Base-by-base conservation (phyloP, 306 rosid species). In the Begonia fuchsioides region DNA sequence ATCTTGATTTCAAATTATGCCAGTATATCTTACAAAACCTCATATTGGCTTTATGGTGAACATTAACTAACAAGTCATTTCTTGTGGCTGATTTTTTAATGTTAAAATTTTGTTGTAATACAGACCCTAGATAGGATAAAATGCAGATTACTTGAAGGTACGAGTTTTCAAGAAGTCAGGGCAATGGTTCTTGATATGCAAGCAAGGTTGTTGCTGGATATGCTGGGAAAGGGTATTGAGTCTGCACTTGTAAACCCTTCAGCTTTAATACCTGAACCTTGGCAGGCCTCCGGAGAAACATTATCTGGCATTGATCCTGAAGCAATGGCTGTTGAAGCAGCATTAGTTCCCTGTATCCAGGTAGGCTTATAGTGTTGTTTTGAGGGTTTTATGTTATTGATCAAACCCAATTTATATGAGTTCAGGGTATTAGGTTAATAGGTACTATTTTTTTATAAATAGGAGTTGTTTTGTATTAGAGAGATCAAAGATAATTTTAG, bases 171-270 rank as follows among this genome's bases (percentile, higher is more conserved):
- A 69, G 98, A 90, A 79, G 98, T 90, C 47, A 77, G 98, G 76
- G 98, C 98, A 3, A 90, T 90, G 98, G 98, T 90, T 71, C 70
- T 90, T 58, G 98, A 90, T 69, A 90, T 90, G 98, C 98, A 90
- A 79, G 98, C 98, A 14, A 79, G 98, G 75, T 64, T 90, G 71
- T 73, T 90, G 72, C 78, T 90, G 72, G 98, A 90, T 65, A 90
- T 90, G 98, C 83, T 90, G 44, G 98, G 98, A 53, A 85, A 83
- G 60, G 98, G 98, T 70, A 90, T 90, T 56, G 98, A 90, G 69
- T 85, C 98, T 45, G 96, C 98, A 0, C 73, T 90, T 63, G 60
- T 82, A 59, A 79, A 85, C 67, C 80, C 98, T 50, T 85, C 94
- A 39, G 87, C 92, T 68, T 71, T 90, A 56, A 80, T 85, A 64